Evolutionary conservation across 148 eudicot species (phyloP), one percentile per base, ranked within the genome.

Genomic region (Rhododendron mucronatum): DNA sequence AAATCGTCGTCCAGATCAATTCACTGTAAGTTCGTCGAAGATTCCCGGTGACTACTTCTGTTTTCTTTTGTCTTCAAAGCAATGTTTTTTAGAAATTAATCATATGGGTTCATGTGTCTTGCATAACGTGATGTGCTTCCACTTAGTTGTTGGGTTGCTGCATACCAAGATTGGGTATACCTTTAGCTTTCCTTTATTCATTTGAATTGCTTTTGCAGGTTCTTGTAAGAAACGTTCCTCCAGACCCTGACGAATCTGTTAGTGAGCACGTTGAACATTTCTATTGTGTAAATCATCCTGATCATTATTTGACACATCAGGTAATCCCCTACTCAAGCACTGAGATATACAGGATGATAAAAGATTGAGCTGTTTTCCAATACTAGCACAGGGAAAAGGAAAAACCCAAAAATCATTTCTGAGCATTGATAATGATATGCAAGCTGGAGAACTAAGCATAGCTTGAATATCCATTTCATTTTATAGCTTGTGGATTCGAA

Each of bases 221-320:
- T 69, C 99, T 97, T 87, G 95, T 95, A 84, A 91, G 94, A 91
- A 97, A 97, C 89, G 96, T 97, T 80, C 99, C 99, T 86, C 92
- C 98, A 69, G 99, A 97, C 83, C 90, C 96, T 57, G 95, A 97
- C 90, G 98, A 97, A 93, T 93, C 98, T 83, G 95, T 97, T 76
- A 93, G 98, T 84, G 95, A 94, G 91, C 98, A 94, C 77, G 98
- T 97, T 76, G 98, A 95, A 85, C 99, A 97, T 89, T 97, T 97
- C 92, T 97, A 93, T 84, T 93, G 96, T 82, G 99, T 97, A 73
- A 97, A 97, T 89, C 99, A 97, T 89, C 91, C 98, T 16, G 98
- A 94, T 87, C 93, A 92, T 84, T 97, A 97, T 89, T 98, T 97
- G 85, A 83, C 92, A 48, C 98, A 95, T 87, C 98, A 97, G 98